These are phyloP conservation scores for Fusarium nygamai DNA, from an alignment of 2,329 filamentous ascomycete species.

Conservation along the genomic window DNA sequence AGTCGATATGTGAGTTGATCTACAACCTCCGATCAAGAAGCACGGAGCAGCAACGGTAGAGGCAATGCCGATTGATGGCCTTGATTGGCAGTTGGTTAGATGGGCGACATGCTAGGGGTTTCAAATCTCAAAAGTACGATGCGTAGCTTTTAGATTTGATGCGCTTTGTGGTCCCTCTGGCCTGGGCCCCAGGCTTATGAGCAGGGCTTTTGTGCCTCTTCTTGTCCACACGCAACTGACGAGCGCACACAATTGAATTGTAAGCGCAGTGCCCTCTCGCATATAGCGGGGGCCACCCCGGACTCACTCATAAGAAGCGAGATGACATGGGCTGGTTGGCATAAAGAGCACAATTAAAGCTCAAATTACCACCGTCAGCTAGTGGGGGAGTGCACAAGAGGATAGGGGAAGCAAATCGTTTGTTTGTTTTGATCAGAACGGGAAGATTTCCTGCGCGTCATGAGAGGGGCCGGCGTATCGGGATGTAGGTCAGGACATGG, in stretches of 20 bases:
- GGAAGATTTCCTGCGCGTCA: conserved; percentile 43
- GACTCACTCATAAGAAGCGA: conserved; percentile 47
- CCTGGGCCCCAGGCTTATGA: not conserved
- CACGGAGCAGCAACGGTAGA: conserved; percentile 37
- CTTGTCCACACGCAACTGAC: conserved; percentile 12
- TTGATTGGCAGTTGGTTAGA: conserved; percentile 34
- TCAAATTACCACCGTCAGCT: conserved; percentile 42
- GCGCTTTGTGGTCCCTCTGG: conserved; percentile 10
- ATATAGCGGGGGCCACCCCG: conserved; percentile 39
- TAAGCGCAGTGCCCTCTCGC: conserved; percentile 27
- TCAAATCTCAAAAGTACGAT: conserved; percentile 25
- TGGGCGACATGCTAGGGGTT: conserved; percentile 16
- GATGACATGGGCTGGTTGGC: conserved; percentile 43
- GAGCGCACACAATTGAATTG: conserved; percentile 20
- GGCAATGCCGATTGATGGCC: conserved; percentile 29
- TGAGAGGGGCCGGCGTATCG: conserved; percentile 35
- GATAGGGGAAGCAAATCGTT: conserved; percentile 34
- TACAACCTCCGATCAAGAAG: conserved; percentile 27
- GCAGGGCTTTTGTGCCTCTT: conserved; percentile 24
- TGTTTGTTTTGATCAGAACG: conserved; percentile 46
- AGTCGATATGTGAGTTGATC: conserved; percentile 26
- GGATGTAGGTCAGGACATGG: conserved; percentile 24
- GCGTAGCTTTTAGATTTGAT: conserved; percentile 37
- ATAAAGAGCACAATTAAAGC: conserved; percentile 45
- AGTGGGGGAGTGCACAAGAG: conserved; percentile 38